Conservation (phyloP, 345 rosid genomes). For the Melaleuca alternifolia region DNA sequence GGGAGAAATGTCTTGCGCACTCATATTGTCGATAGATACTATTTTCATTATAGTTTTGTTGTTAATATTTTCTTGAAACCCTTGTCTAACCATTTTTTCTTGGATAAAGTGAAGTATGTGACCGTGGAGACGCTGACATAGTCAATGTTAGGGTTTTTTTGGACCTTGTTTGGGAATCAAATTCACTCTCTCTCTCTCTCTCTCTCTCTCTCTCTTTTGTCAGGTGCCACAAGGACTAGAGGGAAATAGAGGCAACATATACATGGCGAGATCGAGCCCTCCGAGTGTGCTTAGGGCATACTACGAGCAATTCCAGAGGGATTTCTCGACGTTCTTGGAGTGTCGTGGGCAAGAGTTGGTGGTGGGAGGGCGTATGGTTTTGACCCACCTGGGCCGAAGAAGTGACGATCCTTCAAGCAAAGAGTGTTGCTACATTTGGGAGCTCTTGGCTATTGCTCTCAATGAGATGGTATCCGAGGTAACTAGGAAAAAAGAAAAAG, state of each 20-base stretch:
- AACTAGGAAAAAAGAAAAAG: not conserved
- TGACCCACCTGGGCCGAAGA: conserved; percentile 21
- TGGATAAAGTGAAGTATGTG: conserved; percentile 8
- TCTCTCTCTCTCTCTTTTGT: conserved; percentile 1
- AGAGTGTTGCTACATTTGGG: conserved; percentile 9
- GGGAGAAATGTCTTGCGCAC: too few relatives aligned
- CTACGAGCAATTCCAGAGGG: too few relatives aligned
- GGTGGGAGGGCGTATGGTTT: conserved; percentile 31
- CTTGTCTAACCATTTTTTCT: too few relatives aligned
- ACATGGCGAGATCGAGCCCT: too few relatives aligned
- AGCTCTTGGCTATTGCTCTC: conserved; percentile 14
- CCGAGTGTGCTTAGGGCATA: too few relatives aligned
- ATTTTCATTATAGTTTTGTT: not conserved
- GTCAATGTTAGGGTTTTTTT: not conserved
- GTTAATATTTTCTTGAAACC: not conserved
- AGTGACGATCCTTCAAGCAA: conserved; percentile 4
- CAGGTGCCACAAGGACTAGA: conserved; percentile 41
- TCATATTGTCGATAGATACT: not conserved
- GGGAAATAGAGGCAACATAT: conserved; percentile 29
- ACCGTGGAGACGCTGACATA: not conserved
- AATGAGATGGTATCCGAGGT: conserved; percentile 32
- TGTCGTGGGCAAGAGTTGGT: too few relatives aligned
- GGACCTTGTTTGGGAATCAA: not conserved
- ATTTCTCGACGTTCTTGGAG: too few relatives aligned
- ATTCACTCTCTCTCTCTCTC: not conserved